Evolutionary conservation across 2,329 filamentous ascomycete genomes (phyloP), one percentile per base, ranked within the genome.

Genomic region (Cladophialophora bantiana): DNA sequence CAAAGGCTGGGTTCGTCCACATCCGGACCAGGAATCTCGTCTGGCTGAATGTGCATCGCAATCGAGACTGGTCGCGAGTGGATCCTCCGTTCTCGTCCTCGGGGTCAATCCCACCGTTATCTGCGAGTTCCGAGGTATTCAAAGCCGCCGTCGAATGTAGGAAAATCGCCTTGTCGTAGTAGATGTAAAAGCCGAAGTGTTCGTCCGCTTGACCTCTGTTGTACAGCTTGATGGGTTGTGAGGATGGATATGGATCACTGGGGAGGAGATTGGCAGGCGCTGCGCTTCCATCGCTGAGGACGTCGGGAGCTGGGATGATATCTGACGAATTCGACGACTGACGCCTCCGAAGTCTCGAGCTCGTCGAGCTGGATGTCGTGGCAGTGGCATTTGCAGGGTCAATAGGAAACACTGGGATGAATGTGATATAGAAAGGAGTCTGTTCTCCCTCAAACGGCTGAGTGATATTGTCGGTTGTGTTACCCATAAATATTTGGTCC

Each of bases 151-250:
- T 67, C n/a, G 65, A 67, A 42, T 64, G 64, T 68, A 96, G 83
- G 81, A 94, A 96, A 70, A 96, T 92, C 7, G 90, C 90, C 71
- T 93, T 92, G 79, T 93, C 89, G 78, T 91, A 98, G 82, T 97
- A 96, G 0, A 87, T 91, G 80, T 97, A 97, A 80, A 97, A 97
- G 2, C 92, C 93, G 78, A 96, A 97, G 79, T 97, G 93, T 77
- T 98, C 94, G 0, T 89, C 90, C 1, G 85, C 81, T 34, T 91
- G 83, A 18, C 91, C 93, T 20, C 93, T 90, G 77, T 98, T 92
- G 77, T 89, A 98, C 0, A 98, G 85, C 1, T 91, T 88, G 12
- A 98, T 83, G 0, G 93, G 94, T 74, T 98, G 95, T 67, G 82
- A 80, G 0, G 83, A 79, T 0, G 90, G 86, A 34, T 66, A 72